A percentile compares a stretch with the other conserved stretches of the same genome.
These are phyloP conservation scores for Jamesozyma hellenica DNA, from an alignment of 805 yeast species.

Conservation along the genomic window DNA sequence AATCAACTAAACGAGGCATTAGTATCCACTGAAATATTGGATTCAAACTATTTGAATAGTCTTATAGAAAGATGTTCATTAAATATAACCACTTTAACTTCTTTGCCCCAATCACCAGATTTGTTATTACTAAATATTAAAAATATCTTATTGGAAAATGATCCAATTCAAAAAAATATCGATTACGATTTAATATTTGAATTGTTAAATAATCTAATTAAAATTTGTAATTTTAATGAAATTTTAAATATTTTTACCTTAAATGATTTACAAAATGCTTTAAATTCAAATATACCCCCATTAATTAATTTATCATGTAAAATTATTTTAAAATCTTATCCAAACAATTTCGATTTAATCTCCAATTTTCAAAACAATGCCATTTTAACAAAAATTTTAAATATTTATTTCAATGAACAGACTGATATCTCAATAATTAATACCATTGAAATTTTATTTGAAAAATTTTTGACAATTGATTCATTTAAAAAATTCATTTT, in stretches of 20 bases:
- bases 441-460: conserved; percentile 18
- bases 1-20: conserved; percentile 6
- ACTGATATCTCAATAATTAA: conserved; percentile 17
- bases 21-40: neutral
- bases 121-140: conserved; percentile 14
- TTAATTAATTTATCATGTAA: conserved; percentile 19
- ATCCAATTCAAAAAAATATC: conserved; percentile 2
- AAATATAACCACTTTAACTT: conserved; percentile 12
- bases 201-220: conserved; percentile 13
- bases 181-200: conserved; percentile 18
- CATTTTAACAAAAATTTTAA: conserved; percentile 8
- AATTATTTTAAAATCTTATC: conserved; percentile 21
- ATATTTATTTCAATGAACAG: conserved; percentile 14
- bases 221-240: conserved; percentile 18
- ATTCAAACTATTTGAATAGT: neutral
- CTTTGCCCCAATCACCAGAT: conserved; percentile 7
- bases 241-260: conserved; percentile 14
- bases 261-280: conserved; percentile 16
- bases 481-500: conserved; percentile 17
- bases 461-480: conserved; percentile 13
- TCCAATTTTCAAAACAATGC: conserved; percentile 10
- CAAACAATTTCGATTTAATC: conserved; percentile 19
- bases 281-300: conserved; percentile 13
- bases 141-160: conserved; percentile 6
- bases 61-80: conserved; percentile 13